These are phyloP conservation scores for Dioscorea zingiberensis DNA, from an alignment of 106 monocot genomes.

Conservation along the genomic window DNA sequence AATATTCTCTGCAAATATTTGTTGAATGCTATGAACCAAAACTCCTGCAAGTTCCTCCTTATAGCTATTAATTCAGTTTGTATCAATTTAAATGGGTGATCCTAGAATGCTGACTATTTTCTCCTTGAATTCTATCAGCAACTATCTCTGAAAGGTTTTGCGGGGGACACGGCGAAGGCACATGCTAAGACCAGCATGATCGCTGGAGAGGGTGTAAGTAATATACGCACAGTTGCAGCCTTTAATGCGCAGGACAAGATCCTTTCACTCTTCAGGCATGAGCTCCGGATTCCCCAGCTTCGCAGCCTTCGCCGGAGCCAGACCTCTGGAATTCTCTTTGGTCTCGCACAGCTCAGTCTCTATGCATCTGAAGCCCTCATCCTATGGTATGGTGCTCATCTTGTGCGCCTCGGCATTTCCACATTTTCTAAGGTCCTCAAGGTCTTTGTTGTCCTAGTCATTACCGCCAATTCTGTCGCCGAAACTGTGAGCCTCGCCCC, in stretches of 20 bases:
- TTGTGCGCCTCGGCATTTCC: constrained; percentile 46
- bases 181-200: constrained; percentile 97
- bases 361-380: constrained; percentile 77
- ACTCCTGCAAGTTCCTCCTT: no score
- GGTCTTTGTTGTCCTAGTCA: constrained; percentile 81
- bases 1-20: no score
- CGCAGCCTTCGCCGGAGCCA: constrained; percentile 58
- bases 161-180: constrained; percentile 91
- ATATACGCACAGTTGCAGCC: constrained; percentile 89
- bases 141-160: constrained; percentile 91
- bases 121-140: constrained; percentile 42
- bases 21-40: no score
- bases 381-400: constrained; percentile 76
- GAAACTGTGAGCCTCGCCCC: constrained; percentile 80
- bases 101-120: neutral
- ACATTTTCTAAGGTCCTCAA: constrained; percentile 91
- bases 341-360: constrained; percentile 63
- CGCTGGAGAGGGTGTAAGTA: constrained; percentile 89
- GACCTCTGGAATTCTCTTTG: constrained; percentile 60
- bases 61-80: no score
- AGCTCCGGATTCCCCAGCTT: constrained; percentile 45
- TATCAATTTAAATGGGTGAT: no score
- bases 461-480: constrained; percentile 82
- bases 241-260: constrained; percentile 90
- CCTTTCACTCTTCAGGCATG: constrained; percentile 47